A percentile compares a stretch with the other conserved stretches of the same genome.
Evolutionary conservation across 768 basidiomycete species (phyloP).

Genomic region (Kwoniella shandongensis): DNA sequence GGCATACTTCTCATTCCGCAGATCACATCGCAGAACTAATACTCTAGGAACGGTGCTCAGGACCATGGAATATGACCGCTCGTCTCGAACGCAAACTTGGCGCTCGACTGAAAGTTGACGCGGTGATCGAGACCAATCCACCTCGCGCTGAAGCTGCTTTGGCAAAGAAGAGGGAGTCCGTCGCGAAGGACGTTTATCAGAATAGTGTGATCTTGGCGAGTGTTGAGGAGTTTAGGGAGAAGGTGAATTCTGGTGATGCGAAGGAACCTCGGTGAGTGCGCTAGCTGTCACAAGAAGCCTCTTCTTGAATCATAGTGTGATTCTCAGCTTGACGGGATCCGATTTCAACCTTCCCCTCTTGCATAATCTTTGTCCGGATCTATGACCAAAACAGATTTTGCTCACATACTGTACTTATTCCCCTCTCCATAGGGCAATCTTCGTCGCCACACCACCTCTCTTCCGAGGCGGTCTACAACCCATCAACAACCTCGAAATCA

Average conservation of each 20-base stretch:
- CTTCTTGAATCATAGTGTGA: no score
- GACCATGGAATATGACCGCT: slow-evolving; percentile 53
- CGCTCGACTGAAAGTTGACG: slow-evolving; percentile 87
- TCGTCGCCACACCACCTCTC: slow-evolving; percentile 86
- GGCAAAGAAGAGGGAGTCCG: slow-evolving; percentile 76
- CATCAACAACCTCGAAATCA: slow-evolving; percentile 78
- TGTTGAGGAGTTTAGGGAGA: slow-evolving; percentile 23
- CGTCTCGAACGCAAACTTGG: slow-evolving; percentile 72
- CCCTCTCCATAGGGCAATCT: slow-evolving; percentile 62
- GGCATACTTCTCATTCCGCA: background rate
- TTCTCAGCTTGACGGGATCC: no score
- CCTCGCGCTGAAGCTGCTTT: slow-evolving; percentile 77
- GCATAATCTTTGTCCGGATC: no score
- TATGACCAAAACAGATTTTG: no score
- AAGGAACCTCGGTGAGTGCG: slow-evolving; percentile 36
- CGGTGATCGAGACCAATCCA: slow-evolving; percentile 82
- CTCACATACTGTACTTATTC: no score
- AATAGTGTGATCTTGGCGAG: slow-evolving; percentile 58
- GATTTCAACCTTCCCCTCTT: no score
- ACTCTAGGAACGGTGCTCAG: slow-evolving; percentile 1
- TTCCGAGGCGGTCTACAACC: slow-evolving; percentile 73
- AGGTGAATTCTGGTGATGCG: slow-evolving; percentile 24
- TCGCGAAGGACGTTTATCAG: slow-evolving; percentile 83
- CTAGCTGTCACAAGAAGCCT: background rate
- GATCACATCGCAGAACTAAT: background rate